These are phyloP conservation scores for Platanthera zijinensis DNA, from an alignment of 106 monocot genomes.

Conservation along the genomic window DNA sequence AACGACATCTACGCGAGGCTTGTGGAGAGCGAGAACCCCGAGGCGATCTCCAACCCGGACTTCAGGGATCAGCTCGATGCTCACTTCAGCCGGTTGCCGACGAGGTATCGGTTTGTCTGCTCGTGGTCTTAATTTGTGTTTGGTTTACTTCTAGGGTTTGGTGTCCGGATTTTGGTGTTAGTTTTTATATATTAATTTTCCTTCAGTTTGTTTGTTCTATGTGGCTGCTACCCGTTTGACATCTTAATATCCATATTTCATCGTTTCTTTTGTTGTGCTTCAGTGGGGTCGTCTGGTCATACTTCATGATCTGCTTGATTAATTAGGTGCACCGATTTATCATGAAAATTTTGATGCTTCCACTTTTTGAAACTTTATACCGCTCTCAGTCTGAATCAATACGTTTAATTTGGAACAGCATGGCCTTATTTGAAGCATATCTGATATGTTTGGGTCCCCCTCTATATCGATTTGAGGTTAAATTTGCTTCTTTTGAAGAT, in stretches of 20 bases:
- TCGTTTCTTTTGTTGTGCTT: background rate
- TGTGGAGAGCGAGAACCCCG: conserved; percentile 49
- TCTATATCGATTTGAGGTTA: background rate
- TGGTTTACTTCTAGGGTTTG: background rate
- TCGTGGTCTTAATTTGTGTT: background rate
- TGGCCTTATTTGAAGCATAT: background rate
- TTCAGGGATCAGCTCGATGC: conserved; percentile 50
- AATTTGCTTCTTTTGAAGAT: background rate
- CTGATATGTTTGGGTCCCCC: background rate
- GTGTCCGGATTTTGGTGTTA: background rate
- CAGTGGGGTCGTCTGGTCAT: background rate
- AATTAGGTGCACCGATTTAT: background rate
- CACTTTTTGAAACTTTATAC: background rate
- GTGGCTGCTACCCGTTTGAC: background rate
- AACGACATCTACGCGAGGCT: conserved; percentile 59
- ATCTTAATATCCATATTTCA: background rate
- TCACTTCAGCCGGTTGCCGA: conserved; percentile 71
- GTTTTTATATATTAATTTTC: no score
- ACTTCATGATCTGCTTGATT: background rate
- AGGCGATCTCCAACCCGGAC: conserved; percentile 44
- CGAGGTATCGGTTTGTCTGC: conserved; percentile 30
- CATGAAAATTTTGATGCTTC: background rate
- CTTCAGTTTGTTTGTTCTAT: background rate
- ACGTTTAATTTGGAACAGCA: background rate
- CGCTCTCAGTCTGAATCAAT: background rate